Percentiles rank a stretch among this genome's conserved stretches.
Conservation (phyloP, 2,329 filamentous ascomycete species). For the Colletotrichum magnum region DNA sequence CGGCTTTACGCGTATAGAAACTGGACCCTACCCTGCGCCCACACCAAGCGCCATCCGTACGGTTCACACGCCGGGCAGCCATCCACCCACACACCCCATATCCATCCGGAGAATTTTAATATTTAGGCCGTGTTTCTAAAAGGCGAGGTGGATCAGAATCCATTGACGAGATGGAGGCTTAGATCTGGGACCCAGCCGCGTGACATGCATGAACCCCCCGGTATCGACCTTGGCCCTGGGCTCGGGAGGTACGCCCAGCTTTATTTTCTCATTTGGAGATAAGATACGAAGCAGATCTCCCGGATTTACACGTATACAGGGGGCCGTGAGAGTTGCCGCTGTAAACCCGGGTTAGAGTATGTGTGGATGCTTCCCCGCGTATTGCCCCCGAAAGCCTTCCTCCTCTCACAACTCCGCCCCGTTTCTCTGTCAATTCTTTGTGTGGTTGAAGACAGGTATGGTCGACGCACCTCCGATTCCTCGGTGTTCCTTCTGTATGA, state of each 20-base stretch:
- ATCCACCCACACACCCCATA: not conserved
- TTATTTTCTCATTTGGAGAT: not conserved
- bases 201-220: conserved; percentile 17
- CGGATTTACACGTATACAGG: not conserved
- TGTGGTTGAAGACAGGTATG: too few species aligned
- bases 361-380: conserved; percentile 3
- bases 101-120: conserved; percentile 1
- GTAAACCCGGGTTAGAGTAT: not conserved
- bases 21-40: conserved; percentile 14
- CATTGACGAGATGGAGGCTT: conserved; percentile 1
- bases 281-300: not conserved
- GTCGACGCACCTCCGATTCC: too few species aligned
- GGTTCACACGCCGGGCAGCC: not conserved
- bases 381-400: not conserved
- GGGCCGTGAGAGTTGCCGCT: not conserved
- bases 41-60: not conserved
- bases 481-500: too few species aligned
- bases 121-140: not conserved
- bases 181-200: conserved; percentile 12
- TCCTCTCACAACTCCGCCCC: not conserved
- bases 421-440: not conserved
- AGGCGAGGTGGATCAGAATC: not conserved
- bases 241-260: accelerated
- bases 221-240: not conserved
- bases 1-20: conserved; percentile 21